Evolutionary conservation across 306 rosid species (phyloP).

Genomic region (Cotoneaster glaucophyllus): DNA sequence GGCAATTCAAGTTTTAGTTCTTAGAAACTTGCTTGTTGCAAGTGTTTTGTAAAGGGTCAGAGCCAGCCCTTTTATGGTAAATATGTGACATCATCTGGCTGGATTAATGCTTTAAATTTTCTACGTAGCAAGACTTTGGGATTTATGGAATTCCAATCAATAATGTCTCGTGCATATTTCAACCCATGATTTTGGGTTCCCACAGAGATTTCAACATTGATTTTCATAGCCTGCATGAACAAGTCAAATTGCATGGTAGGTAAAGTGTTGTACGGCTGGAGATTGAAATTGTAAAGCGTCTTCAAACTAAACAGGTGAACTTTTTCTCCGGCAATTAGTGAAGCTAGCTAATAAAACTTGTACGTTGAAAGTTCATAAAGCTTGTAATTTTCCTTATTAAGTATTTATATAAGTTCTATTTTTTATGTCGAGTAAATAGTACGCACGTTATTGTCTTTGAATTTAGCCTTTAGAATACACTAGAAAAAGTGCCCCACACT

Average conservation of each 20-base stretch:
- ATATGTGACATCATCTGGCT: neutral
- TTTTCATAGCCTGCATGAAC: neutral
- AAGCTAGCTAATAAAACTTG: no score
- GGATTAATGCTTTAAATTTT: neutral
- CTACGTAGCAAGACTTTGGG: neutral
- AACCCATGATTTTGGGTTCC: neutral
- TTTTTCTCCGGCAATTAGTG: neutral
- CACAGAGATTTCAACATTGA: neutral
- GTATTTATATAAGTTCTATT: no score
- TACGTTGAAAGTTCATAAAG: no score
- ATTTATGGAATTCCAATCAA: neutral
- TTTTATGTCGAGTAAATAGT: no score
- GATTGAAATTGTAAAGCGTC: neutral
- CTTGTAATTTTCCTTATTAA: no score
- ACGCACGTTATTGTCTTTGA: no score
- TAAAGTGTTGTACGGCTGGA: neutral
- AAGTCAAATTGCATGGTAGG: neutral
- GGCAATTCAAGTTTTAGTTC: neutral
- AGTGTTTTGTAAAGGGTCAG: neutral
- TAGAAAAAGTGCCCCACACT: no score
- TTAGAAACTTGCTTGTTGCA: neutral
- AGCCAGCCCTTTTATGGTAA: neutral
- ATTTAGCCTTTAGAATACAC: no score
- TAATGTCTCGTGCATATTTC: no score
- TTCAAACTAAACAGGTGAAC: neutral